Evolutionary conservation across 2,329 filamentous ascomycete genomes (phyloP).

Genomic region (Drechmeria coniospora): DNA sequence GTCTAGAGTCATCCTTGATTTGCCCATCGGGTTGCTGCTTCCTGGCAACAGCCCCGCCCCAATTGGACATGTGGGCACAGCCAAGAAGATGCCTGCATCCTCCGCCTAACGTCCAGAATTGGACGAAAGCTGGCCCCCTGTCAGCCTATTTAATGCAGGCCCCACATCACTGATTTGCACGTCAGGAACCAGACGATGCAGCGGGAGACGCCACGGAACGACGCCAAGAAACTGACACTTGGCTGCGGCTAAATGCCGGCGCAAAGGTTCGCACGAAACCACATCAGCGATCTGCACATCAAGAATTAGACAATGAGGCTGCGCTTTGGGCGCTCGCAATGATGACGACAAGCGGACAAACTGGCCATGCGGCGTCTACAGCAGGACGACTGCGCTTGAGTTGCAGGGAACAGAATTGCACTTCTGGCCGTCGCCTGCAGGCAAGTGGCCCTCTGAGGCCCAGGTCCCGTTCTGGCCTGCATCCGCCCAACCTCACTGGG

Average conservation of each 20-base stretch:
- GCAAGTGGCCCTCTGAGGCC: too few relatives aligned
- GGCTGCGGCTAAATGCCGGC: not conserved
- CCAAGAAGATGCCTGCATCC: too few relatives aligned
- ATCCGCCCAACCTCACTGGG: too few relatives aligned
- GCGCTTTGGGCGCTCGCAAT: not conserved
- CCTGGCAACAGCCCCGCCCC: too few relatives aligned
- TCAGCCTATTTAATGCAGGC: too few relatives aligned
- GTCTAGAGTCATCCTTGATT: too few relatives aligned
- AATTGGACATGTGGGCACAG: too few relatives aligned
- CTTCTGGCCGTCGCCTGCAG: not conserved
- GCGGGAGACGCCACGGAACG: not conserved
- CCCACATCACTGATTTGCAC: not conserved
- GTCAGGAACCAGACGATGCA: not conserved
- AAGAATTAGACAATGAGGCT: not conserved
- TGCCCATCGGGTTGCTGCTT: too few relatives aligned
- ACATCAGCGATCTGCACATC: too few relatives aligned
- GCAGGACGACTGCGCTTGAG: not conserved
- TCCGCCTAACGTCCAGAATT: not conserved
- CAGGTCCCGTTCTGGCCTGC: too few relatives aligned
- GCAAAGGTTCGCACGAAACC: not conserved
- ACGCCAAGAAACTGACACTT: too few relatives aligned
- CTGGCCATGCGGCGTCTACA: not conserved
- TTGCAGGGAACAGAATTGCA: not conserved
- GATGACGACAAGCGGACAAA: not conserved
- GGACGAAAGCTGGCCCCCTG: not conserved